Conservation (phyloP, 192 early-diverging fungal genomes). For the Coemansia sp. region DNA sequence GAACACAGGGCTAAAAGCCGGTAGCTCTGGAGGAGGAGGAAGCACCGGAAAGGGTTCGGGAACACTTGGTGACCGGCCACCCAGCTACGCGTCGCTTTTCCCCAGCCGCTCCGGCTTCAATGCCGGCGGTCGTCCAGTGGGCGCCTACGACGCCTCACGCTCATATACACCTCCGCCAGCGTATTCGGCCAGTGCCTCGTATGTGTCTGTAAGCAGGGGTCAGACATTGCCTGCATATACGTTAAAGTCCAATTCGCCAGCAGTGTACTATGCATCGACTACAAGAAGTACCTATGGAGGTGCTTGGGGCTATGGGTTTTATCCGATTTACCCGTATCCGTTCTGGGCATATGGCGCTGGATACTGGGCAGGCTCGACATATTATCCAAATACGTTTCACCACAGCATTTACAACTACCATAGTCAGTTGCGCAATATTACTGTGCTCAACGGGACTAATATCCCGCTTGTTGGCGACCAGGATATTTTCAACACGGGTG, state of each 20-base stretch:
- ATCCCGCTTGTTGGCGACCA: slow-evolving; percentile 32
- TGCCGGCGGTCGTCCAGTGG: slow-evolving; percentile 34
- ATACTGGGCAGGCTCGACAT: slow-evolving; percentile 17
- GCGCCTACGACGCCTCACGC: slow-evolving; percentile 22
- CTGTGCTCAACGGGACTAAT: slow-evolving; percentile 37
- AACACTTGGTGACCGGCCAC: slow-evolving; percentile 35
- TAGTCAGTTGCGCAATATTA: slow-evolving; percentile 44
- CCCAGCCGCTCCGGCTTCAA: slow-evolving; percentile 30
- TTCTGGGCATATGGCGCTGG: slow-evolving; percentile 52
- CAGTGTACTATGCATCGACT: slow-evolving; percentile 41
- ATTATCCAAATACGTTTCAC: slow-evolving; percentile 14
- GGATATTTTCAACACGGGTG: slow-evolving; percentile 28
- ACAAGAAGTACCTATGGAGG: slow-evolving; percentile 33
- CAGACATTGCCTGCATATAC: slow-evolving; percentile 33
- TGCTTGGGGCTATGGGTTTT: slow-evolving; percentile 52
- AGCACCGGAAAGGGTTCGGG: slow-evolving; percentile 34
- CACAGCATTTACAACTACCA: slow-evolving; percentile 35
- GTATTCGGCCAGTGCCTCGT: slow-evolving; percentile 39
- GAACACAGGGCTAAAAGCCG: slow-evolving; percentile 10
- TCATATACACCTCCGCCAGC: slow-evolving; percentile 38
- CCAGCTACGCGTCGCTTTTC: slow-evolving; percentile 43
- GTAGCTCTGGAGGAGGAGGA: slow-evolving; percentile 35
- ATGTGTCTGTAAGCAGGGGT: slow-evolving; percentile 22
- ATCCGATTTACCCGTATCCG: slow-evolving; percentile 49
- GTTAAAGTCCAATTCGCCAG: slow-evolving; percentile 23